A percentile compares a stretch with the other conserved stretches of the same genome.
Evolutionary conservation across 495 filamentous ascomycete species (phyloP).

Genomic region (Amorphotheca resinae): DNA sequence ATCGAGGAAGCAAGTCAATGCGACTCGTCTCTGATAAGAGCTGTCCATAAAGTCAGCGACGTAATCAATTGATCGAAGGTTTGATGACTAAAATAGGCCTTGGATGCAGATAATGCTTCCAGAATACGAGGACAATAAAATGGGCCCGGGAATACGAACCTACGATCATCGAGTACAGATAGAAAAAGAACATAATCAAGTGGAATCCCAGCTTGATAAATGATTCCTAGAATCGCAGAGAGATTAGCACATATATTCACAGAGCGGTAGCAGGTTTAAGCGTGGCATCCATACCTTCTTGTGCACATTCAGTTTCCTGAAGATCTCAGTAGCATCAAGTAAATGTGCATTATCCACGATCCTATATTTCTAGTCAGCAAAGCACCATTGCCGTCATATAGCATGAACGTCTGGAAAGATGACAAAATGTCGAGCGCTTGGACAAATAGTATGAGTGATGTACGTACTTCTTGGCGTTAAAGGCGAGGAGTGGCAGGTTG

Average conservation of each 20-base stretch:
- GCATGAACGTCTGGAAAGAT: neutral
- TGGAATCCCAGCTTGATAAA: conserved; percentile 99
- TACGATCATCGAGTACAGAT: conserved; percentile 99
- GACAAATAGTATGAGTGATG: neutral
- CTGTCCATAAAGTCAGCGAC: neutral
- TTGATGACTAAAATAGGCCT: too few relatives aligned
- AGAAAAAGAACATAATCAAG: conserved; percentile 99
- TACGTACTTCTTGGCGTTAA: conserved; percentile 92
- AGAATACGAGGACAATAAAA: too few relatives aligned
- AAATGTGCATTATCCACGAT: conserved; percentile 95
- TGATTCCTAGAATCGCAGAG: conserved; percentile 58
- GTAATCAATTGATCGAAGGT: too few relatives aligned
- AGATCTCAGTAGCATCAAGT: conserved; percentile 97
- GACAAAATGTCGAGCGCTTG: neutral
- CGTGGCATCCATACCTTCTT: conserved; percentile 61
- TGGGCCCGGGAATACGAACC: conserved; percentile 19
- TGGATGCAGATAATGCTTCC: too few relatives aligned
- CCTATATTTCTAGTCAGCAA: conserved; percentile 36
- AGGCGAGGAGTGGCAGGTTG: conserved; percentile 84
- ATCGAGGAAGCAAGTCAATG: conserved; percentile 38
- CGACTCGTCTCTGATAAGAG: conserved; percentile 82
- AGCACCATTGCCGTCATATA: neutral
- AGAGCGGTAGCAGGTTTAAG: neutral
- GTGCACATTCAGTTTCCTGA: conserved; percentile 96
- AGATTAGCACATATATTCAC: neutral